phyloP scores from a whole-genome alignment of 1,284 basidiomycete genomes.

The Moesziomyces aphidis region DNA sequence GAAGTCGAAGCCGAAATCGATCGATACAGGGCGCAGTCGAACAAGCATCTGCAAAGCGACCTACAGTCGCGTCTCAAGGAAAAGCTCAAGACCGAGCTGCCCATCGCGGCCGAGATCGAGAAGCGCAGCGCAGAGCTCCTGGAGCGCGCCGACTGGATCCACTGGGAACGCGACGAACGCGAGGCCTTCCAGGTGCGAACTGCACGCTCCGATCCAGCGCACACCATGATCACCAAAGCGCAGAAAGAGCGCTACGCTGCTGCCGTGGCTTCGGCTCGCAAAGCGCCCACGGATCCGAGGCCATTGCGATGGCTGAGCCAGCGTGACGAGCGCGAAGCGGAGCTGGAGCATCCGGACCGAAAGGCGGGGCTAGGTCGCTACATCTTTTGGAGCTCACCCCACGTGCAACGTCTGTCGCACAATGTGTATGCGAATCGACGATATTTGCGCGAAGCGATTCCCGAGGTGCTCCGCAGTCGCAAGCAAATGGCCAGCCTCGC shows the following conservation, averaged over 20 bases:
- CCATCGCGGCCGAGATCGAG: slow-evolving; percentile 20
- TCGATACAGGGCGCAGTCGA: not conserved
- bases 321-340: slow-evolving; percentile 11
- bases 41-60: slow-evolving; percentile 7
- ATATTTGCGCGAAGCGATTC: slow-evolving; percentile 34
- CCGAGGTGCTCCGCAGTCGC: slow-evolving; percentile 23
- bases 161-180: slow-evolving; percentile 35
- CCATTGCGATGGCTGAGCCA: slow-evolving; percentile 24
- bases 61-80: slow-evolving; percentile 21
- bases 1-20: slow-evolving; percentile 22
- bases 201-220: slow-evolving; percentile 1
- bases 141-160: slow-evolving; percentile 23
- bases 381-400: slow-evolving; percentile 42
- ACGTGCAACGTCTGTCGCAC: slow-evolving; percentile 40
- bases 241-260: slow-evolving; percentile 15
- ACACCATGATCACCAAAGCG: slow-evolving; percentile 4
- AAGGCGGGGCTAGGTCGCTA: slow-evolving; percentile 27
- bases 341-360: slow-evolving; percentile 36
- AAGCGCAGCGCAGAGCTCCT: slow-evolving; percentile 29
- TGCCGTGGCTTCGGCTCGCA: not conserved
- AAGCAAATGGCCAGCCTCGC: slow-evolving; percentile 28
- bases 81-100: slow-evolving; percentile 23
- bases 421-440: slow-evolving; percentile 34
- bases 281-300: slow-evolving; percentile 21
- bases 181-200: slow-evolving; percentile 25